Percentiles rank a stretch among this genome's conserved stretches.
Evolutionary conservation across 2,329 filamentous ascomycete genomes (phyloP).

Genomic region (Magnaporthiopsis rhizophila): DNA sequence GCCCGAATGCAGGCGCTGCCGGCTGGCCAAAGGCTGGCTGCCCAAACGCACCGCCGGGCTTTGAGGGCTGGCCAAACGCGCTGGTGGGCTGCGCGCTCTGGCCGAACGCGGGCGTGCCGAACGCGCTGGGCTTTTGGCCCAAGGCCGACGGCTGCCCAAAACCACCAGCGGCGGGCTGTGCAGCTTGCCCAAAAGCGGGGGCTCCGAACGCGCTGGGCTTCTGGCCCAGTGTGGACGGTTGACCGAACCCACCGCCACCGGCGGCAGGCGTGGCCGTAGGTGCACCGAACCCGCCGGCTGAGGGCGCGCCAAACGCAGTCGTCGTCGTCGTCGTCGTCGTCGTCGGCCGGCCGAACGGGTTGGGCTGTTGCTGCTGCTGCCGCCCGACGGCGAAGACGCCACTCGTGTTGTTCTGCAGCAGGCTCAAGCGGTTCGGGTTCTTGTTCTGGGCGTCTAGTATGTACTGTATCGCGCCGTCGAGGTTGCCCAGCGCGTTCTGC

Average conservation of each 20-base stretch:
- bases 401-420: slow-evolving; percentile 41
- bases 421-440: slow-evolving; percentile 68
- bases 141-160: slow-evolving; percentile 23
- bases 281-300: slow-evolving; percentile 15
- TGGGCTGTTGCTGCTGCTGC: slow-evolving; percentile 7
- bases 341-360: slow-evolving; percentile 11
- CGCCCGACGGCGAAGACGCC: slow-evolving; percentile 36
- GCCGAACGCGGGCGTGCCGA: slow-evolving; percentile 11
- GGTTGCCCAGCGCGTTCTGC: slow-evolving; percentile 58
- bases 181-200: slow-evolving; percentile 29
- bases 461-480: slow-evolving; percentile 65
- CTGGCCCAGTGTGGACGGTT: slow-evolving; percentile 28
- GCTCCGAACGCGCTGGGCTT: slow-evolving; percentile 35
- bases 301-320: slow-evolving; percentile 4
- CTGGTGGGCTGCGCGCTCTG: slow-evolving; percentile 16
- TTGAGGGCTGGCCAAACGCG: slow-evolving; percentile 23
- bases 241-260: slow-evolving; percentile 27
- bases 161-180: slow-evolving; percentile 24
- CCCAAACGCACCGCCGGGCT: slow-evolving; percentile 13
- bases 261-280: slow-evolving; percentile 16
- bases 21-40: slow-evolving; percentile 31
- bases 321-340: too few relatives aligned
- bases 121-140: slow-evolving; percentile 27
- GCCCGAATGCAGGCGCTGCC: slow-evolving; percentile 25
- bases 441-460: slow-evolving; percentile 57